These are phyloP conservation scores for Cystofilobasidium capitatum DNA, from an alignment of 768 basidiomycete genomes.

Conservation along the genomic window DNA sequence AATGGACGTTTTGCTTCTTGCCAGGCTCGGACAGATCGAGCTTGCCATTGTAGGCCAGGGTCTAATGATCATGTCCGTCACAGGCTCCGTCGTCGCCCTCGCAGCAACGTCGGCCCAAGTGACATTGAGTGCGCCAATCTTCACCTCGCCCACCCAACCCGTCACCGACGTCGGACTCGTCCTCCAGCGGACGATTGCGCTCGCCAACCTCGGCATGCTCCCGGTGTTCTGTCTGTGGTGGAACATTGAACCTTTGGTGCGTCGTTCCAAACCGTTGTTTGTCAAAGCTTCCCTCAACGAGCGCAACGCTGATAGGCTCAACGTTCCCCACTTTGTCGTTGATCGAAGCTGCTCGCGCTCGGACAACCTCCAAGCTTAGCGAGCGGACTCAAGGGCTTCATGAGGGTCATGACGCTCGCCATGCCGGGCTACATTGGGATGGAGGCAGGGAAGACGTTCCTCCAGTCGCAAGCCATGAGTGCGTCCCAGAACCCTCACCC, in stretches of 20 bases:
- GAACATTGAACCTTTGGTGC: slow-evolving; percentile 53
- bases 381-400: not conserved
- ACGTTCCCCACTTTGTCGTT: not conserved
- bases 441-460: slow-evolving; percentile 11
- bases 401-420: not conserved
- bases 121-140: slow-evolving; percentile 67
- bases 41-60: slow-evolving; percentile 15
- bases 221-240: slow-evolving; percentile 58
- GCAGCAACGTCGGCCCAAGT: slow-evolving; percentile 57
- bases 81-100: slow-evolving; percentile 15
- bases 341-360: not conserved
- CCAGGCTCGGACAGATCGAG: slow-evolving; percentile 3
- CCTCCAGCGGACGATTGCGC: slow-evolving; percentile 57
- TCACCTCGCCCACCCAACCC: slow-evolving; percentile 52
- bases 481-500: not conserved
- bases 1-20: no score
- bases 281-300: not conserved
- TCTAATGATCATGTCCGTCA: slow-evolving; percentile 10
- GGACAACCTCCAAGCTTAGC: slow-evolving; percentile 2
- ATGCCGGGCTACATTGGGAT: slow-evolving; percentile 3
- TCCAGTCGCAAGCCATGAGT: slow-evolving; percentile 50
- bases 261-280: not conserved
- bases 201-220: slow-evolving; percentile 56
- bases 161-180: slow-evolving; percentile 58
- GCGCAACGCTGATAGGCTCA: not conserved